Evolutionary conservation across 1,284 basidiomycete genomes (phyloP), one percentile per base, ranked within the genome.

Genomic region (Acaromyces ingoldii): DNA sequence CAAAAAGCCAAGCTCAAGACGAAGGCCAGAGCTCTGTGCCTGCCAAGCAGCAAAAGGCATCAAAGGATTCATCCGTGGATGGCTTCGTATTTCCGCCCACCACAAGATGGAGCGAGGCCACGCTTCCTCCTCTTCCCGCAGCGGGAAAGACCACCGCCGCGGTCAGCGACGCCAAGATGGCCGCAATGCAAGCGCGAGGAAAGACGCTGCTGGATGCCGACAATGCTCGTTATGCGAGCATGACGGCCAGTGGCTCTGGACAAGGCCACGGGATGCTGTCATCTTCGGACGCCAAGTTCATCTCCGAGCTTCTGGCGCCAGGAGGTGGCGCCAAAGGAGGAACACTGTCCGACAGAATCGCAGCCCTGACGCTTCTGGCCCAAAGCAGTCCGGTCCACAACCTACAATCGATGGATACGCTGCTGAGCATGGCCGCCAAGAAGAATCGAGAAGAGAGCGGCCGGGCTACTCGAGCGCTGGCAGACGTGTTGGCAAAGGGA

Each of bases 351-450:
- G 95, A 98, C 76, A 82, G 90, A 57, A 85, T 98, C 1, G 91
- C 89, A 53, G 95, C 95, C 0, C 80, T 98, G 47, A 91, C 91
- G 4, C 80, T 98, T 26, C 81, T 97, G 44, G 87, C 92, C 15
- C 89, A 95, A 74, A 87, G 86, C 55, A 89, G 88, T 47, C 93
- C 95, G 0, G 65, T 95, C 33, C 91, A 97, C 74, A 93, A 93
- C 62, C 82, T 71, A 42, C 56, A 70, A 30, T 73, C 77, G 44
- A 71, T 84, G 21, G 58, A 83, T 80, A 7, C 77, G 64, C 37
- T 96, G 57, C 57, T 75, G 84, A 83, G 63, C 77, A 87, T 95
- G 87, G 84, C 87, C 0, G 85, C 88, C 69, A 91, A 90, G 74
- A 91, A 89, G 49, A 88, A 88, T 0, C 81, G 93, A 28, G 91